Evolutionary conservation across 768 basidiomycete genomes (phyloP), one percentile per base, ranked within the genome.

Genomic region (Boletus huronensis): DNA sequence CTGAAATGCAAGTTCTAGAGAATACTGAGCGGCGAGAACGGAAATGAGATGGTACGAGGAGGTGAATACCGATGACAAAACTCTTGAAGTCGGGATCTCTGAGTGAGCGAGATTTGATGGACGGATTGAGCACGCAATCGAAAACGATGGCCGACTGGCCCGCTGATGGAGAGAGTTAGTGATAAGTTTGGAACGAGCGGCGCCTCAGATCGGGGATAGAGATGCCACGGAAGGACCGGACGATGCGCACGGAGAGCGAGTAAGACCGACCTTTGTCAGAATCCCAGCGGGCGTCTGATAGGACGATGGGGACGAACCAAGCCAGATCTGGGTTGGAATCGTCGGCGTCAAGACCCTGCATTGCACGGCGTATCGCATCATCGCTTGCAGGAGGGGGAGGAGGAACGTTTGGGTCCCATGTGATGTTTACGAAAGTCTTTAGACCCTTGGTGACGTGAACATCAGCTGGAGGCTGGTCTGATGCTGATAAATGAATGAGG

Each of bases 391-490:
- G 71, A 11, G 87, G 85, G 0, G 89, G 88, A 0, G 84, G 77
- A 4, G 89, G 89, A 0, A 90, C 80, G 55, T 83, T 79, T 10
- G 71, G 19, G 53, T 88, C 87, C 80, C 83, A 91, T 17, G 83
- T 81, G 14, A 92, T 72, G 62, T 92, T 92, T 29, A 90, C 71
- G 66, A 92, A 92, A 32, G 90, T 68, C 69, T 92, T 90, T 55
- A 71, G 67, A 25, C 78, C 79, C 34, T 74, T 68, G 11, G 78
- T 73, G 19, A 86, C 70, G 8, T 39, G 58, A 6, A 52, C 9
- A 10, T 43, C 42, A 4, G n/a, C n/a, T n/a, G n/a, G 49, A 23
- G 52, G 53, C 17, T 56, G 29, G 38, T 43, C 56, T 9, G 55
- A 39, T 40, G 60, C 48, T 29, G 62, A 55, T 21, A 53, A 35